Conservation (phyloP, 2,329 filamentous ascomycete species). For the Colletotrichum viniferum region DNA sequence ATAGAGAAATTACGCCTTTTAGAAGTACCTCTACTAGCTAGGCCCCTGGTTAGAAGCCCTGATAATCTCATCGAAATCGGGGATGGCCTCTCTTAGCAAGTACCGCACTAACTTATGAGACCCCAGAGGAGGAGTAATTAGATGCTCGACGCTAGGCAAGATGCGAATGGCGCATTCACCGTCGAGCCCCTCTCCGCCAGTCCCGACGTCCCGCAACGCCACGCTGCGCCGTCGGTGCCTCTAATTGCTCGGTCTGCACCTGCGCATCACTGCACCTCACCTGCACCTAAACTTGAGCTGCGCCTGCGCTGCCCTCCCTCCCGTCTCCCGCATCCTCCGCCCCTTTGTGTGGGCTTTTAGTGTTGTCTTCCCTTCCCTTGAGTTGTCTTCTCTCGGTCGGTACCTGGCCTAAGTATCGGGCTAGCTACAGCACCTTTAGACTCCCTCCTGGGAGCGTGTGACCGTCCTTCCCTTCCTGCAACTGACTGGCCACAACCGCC, state of each 20-base stretch:
- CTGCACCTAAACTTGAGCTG: not conserved
- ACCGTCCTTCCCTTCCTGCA: not conserved
- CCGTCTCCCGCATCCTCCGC: not conserved
- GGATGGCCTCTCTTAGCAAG: too few species aligned
- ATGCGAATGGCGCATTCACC: not conserved
- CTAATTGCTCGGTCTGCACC: not conserved
- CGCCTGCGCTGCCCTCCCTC: not conserved
- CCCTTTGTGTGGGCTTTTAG: not conserved
- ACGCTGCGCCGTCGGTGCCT: not conserved
- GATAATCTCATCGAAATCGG: too few species aligned
- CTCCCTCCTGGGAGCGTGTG: not conserved
- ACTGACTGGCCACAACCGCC: not conserved
- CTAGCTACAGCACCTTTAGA: not conserved
- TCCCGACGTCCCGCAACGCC: slow-evolving; percentile 3
- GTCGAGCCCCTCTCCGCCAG: not conserved
- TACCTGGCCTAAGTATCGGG: not conserved
- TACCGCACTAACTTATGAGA: too few species aligned
- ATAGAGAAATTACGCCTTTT: too few species aligned
- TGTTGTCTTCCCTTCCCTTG: not conserved
- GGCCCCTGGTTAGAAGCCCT: too few species aligned
- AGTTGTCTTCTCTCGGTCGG: not conserved
- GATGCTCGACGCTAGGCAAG: not conserved
- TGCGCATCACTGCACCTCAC: not conserved
- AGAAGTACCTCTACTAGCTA: too few species aligned
- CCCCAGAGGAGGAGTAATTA: too few species aligned